These are phyloP conservation scores for Plasmodium blacklocki DNA, from an alignment of 169 alveolate genomes.

Conservation along the genomic window DNA sequence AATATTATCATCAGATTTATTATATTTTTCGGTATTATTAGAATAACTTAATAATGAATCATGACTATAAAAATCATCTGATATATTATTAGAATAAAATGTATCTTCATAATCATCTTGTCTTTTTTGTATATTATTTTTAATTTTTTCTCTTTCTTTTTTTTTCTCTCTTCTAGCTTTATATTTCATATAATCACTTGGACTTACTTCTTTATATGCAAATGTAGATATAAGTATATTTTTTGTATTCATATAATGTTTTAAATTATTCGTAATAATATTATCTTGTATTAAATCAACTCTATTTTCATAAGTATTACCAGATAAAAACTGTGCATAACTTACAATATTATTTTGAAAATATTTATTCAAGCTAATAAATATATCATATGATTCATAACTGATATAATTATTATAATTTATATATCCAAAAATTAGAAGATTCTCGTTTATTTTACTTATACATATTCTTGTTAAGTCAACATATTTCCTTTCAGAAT, in stretches of 20 bases:
- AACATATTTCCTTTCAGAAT: constrained; percentile 27
- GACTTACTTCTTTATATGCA: constrained; percentile 55
- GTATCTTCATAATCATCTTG: constrained; percentile 1
- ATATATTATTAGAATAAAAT: constrained; percentile 6
- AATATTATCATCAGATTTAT: background rate
- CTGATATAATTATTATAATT: constrained; percentile 13
- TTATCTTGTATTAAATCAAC: constrained; percentile 67
- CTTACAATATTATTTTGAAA: constrained; percentile 66
- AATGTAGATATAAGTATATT: constrained; percentile 67
- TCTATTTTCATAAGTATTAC: constrained; percentile 19
- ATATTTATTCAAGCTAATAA: constrained; percentile 66
- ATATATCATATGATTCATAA: constrained; percentile 59
- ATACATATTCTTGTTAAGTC: constrained; percentile 73
- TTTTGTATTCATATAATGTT: constrained; percentile 44
- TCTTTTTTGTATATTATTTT: constrained; percentile 1
- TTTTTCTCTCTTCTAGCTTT: background rate
- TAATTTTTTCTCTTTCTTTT: constrained; percentile 21
- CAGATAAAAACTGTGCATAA: constrained; percentile 68
- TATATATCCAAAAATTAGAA: constrained; percentile 62
- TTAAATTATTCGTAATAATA: constrained; percentile 40
- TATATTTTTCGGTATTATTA: background rate
- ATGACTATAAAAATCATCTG: constrained; percentile 1
- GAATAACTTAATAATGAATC: background rate
- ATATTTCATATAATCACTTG: background rate
- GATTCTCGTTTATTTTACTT: constrained; percentile 53